Base-by-base conservation (phyloP, 768 basidiomycete species). In the Psilocybe cyanescens region DNA sequence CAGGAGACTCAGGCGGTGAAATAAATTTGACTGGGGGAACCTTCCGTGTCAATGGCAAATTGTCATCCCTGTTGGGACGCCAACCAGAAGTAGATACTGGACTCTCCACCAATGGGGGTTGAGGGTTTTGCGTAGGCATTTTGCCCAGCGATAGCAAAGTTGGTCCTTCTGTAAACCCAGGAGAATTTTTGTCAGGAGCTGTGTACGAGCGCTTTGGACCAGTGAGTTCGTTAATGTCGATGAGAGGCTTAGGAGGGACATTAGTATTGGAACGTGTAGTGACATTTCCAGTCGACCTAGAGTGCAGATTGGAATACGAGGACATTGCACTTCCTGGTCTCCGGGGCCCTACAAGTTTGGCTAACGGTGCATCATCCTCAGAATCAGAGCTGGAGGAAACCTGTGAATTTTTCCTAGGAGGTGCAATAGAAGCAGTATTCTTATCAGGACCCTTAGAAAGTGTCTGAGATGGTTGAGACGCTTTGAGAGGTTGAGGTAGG, bases 261-360 rank as follows among this genome's bases (percentile, higher is more conserved):
- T 63, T 62, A 1, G 59, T 67, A 24, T 61, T 67, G 6, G 74
- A 75, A 33, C 71, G 70, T 46, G 71, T 63, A 29, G 72, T 66
- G 52, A 61, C 61, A 58, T 71, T 74, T 44, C 70, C 69, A 16
- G 65, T 61, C 17, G 67, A 67, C 30, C 68, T 63, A 3, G 65
- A 41, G 47, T 65, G 57, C 17, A 67, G 49, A 63, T 69, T 74
- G 16, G 78, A 78, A 58, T 73, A 72, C 6, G 76, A 74, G 6
- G 83, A 84, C 60, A 81, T 72, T 16, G 88, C 80, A 64, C 87
- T 90, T 16, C 88, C 89, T 14, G 91, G 90, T 37, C 91, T 81
- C 51, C 78, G 81, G 9, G 91, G 90, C 0, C 79, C 78, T 6
- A 90, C 75, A 37, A 91, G 77, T 1, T 76, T 79, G 0, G 88